phyloP scores from a whole-genome alignment of 2,329 filamentous ascomycete species.

The Phoma herbarum region DNA sequence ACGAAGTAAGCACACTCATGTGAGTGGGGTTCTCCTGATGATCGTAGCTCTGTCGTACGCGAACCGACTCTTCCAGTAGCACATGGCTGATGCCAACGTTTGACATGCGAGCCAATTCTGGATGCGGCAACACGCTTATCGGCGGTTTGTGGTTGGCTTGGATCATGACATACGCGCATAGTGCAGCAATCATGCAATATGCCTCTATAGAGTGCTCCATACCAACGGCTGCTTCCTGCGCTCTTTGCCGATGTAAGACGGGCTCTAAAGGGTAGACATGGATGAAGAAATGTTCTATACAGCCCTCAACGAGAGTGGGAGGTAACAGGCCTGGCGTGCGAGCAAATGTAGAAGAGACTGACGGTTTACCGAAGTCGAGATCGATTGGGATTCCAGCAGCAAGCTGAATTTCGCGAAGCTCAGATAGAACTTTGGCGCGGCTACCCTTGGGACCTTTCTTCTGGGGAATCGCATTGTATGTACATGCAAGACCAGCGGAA shows the following conservation, averaged over 20 bases:
- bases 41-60: slow-evolving; percentile 64
- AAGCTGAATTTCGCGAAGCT: slow-evolving; percentile 63
- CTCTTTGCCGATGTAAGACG: slow-evolving; percentile 61
- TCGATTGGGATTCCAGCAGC: slow-evolving; percentile 52
- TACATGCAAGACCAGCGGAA: slow-evolving; percentile 67
- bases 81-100: slow-evolving; percentile 61
- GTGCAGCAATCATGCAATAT: slow-evolving; percentile 64
- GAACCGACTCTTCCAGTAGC: slow-evolving; percentile 67
- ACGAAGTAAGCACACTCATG: slow-evolving; percentile 67
- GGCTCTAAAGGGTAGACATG: slow-evolving; percentile 71
- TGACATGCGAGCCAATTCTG: slow-evolving; percentile 52
- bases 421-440: slow-evolving; percentile 69
- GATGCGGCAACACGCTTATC: slow-evolving; percentile 57
- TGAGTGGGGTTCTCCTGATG: slow-evolving; percentile 66
- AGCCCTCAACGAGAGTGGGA: slow-evolving; percentile 60
- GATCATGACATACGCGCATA: slow-evolving; percentile 61
- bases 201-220: slow-evolving; percentile 64
- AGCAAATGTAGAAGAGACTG: slow-evolving; percentile 55
- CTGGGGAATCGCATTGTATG: slow-evolving; percentile 70
- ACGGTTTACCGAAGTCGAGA: slow-evolving; percentile 52
- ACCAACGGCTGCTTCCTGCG: slow-evolving; percentile 62
- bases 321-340: slow-evolving; percentile 60
- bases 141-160: slow-evolving; percentile 58
- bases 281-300: slow-evolving; percentile 68
- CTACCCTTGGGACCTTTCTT: slow-evolving; percentile 71